Conservation (phyloP, 371 early-diverging fungal species). For the Encephalitozoon cuniculi region DNA sequence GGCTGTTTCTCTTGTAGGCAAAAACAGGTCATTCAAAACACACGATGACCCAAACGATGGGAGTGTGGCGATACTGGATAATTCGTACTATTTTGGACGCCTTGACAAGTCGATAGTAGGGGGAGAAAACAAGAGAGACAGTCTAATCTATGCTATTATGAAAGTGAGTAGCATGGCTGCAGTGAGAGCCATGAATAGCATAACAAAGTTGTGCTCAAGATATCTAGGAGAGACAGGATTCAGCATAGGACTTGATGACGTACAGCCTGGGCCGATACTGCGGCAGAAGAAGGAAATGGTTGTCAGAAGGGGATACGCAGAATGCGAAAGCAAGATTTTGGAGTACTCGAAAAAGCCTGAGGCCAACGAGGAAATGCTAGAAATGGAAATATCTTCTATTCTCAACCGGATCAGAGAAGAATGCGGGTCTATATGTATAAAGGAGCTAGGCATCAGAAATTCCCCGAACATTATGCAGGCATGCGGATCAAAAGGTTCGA, state of each 20-base stretch:
- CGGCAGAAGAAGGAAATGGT: constrained; percentile 69
- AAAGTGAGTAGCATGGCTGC: constrained; percentile 75
- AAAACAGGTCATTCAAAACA: constrained; percentile 17
- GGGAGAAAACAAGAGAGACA: constrained; percentile 77
- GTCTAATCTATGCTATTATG: constrained; percentile 78
- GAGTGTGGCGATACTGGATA: constrained; percentile 74
- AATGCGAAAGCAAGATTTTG: constrained; percentile 73
- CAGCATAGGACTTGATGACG: constrained; percentile 71
- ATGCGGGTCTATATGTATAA: constrained; percentile 82
- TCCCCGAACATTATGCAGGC: constrained; percentile 92
- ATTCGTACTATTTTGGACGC: constrained; percentile 81
- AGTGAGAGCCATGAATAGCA: constrained; percentile 79
- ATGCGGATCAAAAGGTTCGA: constrained; percentile 91
- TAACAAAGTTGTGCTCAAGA: constrained; percentile 80
- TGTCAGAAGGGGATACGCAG: constrained; percentile 70
- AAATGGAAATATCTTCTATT: constrained; percentile 70
- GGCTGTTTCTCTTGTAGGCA: neutral
- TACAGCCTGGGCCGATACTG: constrained; percentile 73
- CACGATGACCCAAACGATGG: constrained; percentile 72
- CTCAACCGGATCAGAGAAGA: constrained; percentile 85
- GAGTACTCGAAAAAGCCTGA: constrained; percentile 60
- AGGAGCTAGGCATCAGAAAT: constrained; percentile 79
- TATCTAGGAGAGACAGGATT: constrained; percentile 70
- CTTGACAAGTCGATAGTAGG: constrained; percentile 88
- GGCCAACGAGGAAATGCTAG: neutral